Evolutionary conservation across 495 filamentous ascomycete genomes (phyloP), one percentile per base, ranked within the genome.

Genomic region (Beverwykella pulmonaria): DNA sequence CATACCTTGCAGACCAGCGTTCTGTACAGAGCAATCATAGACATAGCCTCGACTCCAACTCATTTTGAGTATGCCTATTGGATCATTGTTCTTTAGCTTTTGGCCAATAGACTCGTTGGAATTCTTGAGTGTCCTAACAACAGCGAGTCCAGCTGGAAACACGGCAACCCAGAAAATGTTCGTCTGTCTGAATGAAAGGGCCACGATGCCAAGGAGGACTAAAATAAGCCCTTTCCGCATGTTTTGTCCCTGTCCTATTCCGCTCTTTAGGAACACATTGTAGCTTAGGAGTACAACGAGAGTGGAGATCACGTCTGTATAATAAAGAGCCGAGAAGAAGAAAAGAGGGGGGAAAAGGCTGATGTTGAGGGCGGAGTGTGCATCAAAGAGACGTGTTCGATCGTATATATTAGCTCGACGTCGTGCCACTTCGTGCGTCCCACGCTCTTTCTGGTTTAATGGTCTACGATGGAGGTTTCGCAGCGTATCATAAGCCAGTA

Each of bases 141-240:
- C 81, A 61, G 91, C 87, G 26, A 93, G 67, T 17, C 87, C 92
- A 61, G 92, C 92, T 61, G 96, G 83, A 73, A 94, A 97, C 0
- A 92, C 78, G 1, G 90, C 86, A 1, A 93, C 89, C 94, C 94
- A 98, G 75, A 98, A 92, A 63, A 98, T 89, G 72, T 98, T 98
- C 12, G 94, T 98, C 77, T 98, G 94, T 30, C 94, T 80, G 79
- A 93, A 92, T 19, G 83, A 78, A 36, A 98, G 79, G 30, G 90
- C 83, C 1, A 81, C 62, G 14, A 90, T 65, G 0, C 89, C 89
- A 23, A 81, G 55, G 0, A 84, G 59, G 9, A 85, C n/a, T 20
- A 17, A 20, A 10, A 17, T 20, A 9, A 71, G 17, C 1, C 19
- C 25, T 8, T 58, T 7, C 46, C 39, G 23, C 10, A 63, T 17